Conservation (phyloP, 768 basidiomycete genomes). For the Fomitopsis serialis region DNA sequence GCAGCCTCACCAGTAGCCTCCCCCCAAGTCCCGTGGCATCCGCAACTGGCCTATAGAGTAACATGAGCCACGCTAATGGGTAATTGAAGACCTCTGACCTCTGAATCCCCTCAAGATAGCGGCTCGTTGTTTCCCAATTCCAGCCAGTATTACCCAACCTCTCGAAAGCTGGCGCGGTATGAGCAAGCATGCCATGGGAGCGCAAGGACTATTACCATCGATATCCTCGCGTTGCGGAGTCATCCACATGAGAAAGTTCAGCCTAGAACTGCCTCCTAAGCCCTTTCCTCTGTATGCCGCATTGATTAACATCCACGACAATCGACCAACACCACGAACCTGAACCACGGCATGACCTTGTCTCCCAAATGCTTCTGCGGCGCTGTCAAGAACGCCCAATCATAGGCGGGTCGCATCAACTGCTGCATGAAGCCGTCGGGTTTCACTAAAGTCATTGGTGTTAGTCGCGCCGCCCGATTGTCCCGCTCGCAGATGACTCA, state of each 20-base stretch:
- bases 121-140: constrained; percentile 51
- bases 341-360: neutral
- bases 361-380: neutral
- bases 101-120: too few species aligned
- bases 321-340: neutral
- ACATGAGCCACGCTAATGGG: too few species aligned
- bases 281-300: constrained; percentile 15
- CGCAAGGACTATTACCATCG: constrained; percentile 14
- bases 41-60: too few species aligned
- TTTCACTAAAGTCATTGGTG: neutral
- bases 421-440: constrained; percentile 4
- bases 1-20: too few species aligned
- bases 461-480: too few species aligned
- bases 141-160: constrained; percentile 50
- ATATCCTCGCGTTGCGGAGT: constrained; percentile 25
- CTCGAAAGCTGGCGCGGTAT: constrained; percentile 25
- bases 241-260: constrained; percentile 36
- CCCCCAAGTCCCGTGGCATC: too few species aligned
- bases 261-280: constrained; percentile 36
- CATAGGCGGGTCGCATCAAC: constrained; percentile 11
- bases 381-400: constrained; percentile 10
- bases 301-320: too few species aligned
- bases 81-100: too few species aligned
- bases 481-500: too few species aligned
- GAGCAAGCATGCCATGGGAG: neutral